Evolutionary conservation across 1,284 basidiomycete species (phyloP), one percentile per base, ranked within the genome.

Genomic region (Porogramme epimiltina): DNA sequence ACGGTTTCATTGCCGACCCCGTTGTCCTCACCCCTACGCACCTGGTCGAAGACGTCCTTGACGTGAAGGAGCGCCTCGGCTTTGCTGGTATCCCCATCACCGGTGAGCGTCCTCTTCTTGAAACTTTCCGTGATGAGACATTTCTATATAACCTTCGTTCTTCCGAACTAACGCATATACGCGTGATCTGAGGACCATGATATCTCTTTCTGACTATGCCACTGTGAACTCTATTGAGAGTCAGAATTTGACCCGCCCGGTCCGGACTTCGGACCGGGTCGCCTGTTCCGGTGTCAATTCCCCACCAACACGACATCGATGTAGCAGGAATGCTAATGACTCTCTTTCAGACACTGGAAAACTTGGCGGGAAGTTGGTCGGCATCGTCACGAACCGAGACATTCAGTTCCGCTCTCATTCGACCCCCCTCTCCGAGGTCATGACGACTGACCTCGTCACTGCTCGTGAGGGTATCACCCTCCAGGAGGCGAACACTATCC

Each of bases 81-180:
- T 99, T 98, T 72, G 94, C 93, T 64, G 97, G 96, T 62, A 96
- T 99, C 56, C 97, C 97, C 49, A 95, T 99, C 70, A 99, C 96
- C 52, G 93, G 95, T 95, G 70, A 73, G 80, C 78, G 11, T 50
- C 24, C 24, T 2, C 38, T 56, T 50, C 43, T 34, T 39, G 25
- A 45, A 22, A 2, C 44, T 31, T 15, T 28, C 10, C 18, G 34
- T 69, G 80, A 86, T 81, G 84, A 82, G 67, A 63, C 59, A 62
- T 62, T 63, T 66, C 72, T 22, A 19, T 47, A 79, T 77, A 86
- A 91, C 85, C 89, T 93, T 93, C 89, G 90, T 91, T 91, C 90
- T 91, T 78, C 90, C 78, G 80, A 89, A 80, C 71, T 66, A 86
- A 89, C 87, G 81, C 81, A 68, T 65, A 69, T 9, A 26, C 68